Evolutionary conservation across 352 stramenopile genomes (phyloP).

Genomic region (Phytophthora hybrid): DNA sequence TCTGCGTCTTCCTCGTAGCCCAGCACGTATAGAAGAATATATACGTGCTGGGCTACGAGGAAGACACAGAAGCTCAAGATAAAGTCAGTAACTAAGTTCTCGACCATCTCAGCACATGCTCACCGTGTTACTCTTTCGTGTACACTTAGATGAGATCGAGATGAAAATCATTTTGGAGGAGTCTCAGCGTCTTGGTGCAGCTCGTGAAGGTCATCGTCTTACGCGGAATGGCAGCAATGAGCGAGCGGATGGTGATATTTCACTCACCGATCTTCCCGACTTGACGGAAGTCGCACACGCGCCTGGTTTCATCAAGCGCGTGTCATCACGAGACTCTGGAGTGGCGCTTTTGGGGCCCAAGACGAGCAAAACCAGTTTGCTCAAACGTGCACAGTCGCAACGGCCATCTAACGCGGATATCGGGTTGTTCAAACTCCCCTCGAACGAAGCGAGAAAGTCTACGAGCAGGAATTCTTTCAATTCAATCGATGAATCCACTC

Average conservation of each 20-base stretch:
- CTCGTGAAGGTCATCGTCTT: slow-evolving; percentile 40
- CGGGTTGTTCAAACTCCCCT: slow-evolving; percentile 10
- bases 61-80: slow-evolving; percentile 66
- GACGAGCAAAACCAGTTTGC: slow-evolving; percentile 16
- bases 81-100: slow-evolving; percentile 61
- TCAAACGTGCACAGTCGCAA: slow-evolving; percentile 56
- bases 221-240: slow-evolving; percentile 6
- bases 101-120: background rate
- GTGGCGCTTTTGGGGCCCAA: slow-evolving; percentile 24
- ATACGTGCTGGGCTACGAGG: slow-evolving; percentile 70
- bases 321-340: slow-evolving; percentile 47
- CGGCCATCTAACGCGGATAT: slow-evolving; percentile 24
- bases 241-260: slow-evolving; percentile 59
- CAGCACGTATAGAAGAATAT: slow-evolving; percentile 54
- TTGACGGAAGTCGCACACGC: slow-evolving; percentile 34
- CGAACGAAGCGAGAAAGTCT: slow-evolving; percentile 18
- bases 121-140: background rate
- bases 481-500: slow-evolving; percentile 7
- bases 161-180: slow-evolving; percentile 84
- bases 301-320: slow-evolving; percentile 44
- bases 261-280: slow-evolving; percentile 62
- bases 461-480: slow-evolving; percentile 1
- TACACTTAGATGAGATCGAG: slow-evolving; percentile 69
- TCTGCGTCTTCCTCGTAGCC: too few relatives aligned
- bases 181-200: slow-evolving; percentile 53